Conservation (phyloP, 805 yeast genomes). For the Pichia pseudocactophila region DNA sequence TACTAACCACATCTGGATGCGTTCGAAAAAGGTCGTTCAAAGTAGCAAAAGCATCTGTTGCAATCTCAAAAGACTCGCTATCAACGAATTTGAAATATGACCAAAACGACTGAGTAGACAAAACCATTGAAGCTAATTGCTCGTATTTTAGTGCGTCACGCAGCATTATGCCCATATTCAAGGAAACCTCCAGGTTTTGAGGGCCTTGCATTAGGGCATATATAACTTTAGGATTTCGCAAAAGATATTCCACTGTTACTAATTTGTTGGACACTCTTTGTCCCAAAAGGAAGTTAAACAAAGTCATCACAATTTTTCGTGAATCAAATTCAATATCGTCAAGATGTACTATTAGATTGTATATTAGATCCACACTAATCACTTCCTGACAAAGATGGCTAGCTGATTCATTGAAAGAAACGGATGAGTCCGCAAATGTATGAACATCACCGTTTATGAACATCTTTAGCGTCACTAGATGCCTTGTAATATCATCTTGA, state of each 20-base stretch:
- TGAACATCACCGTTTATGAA: slow-evolving; percentile 43
- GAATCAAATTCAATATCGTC: slow-evolving; percentile 79
- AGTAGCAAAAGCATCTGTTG: slow-evolving; percentile 83
- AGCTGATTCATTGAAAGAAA: slow-evolving; percentile 60
- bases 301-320: slow-evolving; percentile 66
- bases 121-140: slow-evolving; percentile 48
- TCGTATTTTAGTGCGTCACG: slow-evolving; percentile 82
- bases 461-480: slow-evolving; percentile 53
- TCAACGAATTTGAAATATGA: slow-evolving; percentile 71
- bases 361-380: slow-evolving; percentile 60
- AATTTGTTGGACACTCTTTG: slow-evolving; percentile 67
- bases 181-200: slow-evolving; percentile 62
- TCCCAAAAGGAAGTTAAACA: slow-evolving; percentile 70
- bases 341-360: slow-evolving; percentile 49
- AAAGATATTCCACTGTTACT: slow-evolving; percentile 81
- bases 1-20: slow-evolving; percentile 62
- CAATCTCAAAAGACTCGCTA: slow-evolving; percentile 73
- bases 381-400: slow-evolving; percentile 74
- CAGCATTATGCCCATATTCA: slow-evolving; percentile 67
- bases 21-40: slow-evolving; percentile 57
- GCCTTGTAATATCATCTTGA: slow-evolving; percentile 68
- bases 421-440: slow-evolving; percentile 10
- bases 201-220: slow-evolving; percentile 59
- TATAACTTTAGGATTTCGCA: slow-evolving; percentile 58
- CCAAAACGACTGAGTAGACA: slow-evolving; percentile 66